A percentile compares a stretch with the other conserved stretches of the same genome.
These are phyloP conservation scores for Pseudocercospora ulei DNA, from an alignment of 2,329 filamentous ascomycete genomes.

Conservation along the genomic window DNA sequence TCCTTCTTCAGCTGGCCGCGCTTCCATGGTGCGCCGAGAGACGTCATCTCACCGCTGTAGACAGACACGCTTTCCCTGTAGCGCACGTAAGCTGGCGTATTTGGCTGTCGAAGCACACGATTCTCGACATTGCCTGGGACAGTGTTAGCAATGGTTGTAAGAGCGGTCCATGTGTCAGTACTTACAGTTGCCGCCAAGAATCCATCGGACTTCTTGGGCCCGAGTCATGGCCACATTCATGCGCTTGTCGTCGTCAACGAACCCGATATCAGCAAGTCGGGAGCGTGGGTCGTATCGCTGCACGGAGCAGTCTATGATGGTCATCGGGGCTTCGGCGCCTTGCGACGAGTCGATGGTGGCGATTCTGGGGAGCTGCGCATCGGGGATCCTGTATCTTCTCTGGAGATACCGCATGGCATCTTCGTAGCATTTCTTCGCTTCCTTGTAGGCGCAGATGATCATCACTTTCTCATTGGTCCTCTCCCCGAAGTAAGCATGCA, in stretches of 20 bases:
- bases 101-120: constrained; percentile 1
- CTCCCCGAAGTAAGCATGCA: constrained; percentile 13
- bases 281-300: constrained; percentile 6
- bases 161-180: too few relatives aligned
- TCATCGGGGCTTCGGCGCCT: constrained; percentile 17
- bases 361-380: constrained; percentile 13
- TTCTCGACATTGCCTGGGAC: background rate
- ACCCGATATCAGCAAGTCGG: constrained; percentile 12
- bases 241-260: constrained; percentile 16
- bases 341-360: constrained; percentile 19
- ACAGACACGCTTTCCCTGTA: constrained; percentile 2
- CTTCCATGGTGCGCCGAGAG: background rate
- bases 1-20: background rate
- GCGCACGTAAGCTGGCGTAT: constrained; percentile 5
- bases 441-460: constrained; percentile 19
- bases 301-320: constrained; percentile 20
- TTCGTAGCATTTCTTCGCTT: constrained; percentile 15
- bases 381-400: constrained; percentile 5
- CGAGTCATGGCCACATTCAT: constrained; percentile 20
- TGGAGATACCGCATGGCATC: constrained; percentile 10
- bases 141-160: background rate
- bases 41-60: constrained; percentile 7
- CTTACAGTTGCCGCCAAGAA: constrained; percentile 15
- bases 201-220: constrained; percentile 16
- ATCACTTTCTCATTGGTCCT: constrained; percentile 15